Conservation (phyloP, 164 flowering plant species). For the Nelumbo lutea region DNA sequence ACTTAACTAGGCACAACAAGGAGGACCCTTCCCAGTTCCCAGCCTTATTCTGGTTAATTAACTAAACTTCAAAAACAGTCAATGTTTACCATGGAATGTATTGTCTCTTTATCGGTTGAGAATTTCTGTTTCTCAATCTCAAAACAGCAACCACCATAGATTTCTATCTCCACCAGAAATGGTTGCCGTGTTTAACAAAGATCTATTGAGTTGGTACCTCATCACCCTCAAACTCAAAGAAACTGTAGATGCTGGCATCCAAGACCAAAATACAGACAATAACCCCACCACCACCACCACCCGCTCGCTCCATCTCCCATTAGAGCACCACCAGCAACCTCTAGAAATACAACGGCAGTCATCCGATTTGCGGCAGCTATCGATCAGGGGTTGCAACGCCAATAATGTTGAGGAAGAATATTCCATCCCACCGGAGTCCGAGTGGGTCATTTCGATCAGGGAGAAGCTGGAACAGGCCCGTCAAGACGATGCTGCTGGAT, state of each 20-base stretch:
- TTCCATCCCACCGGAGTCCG: conserved; percentile 26
- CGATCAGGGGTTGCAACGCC: neutral
- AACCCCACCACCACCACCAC: conserved; percentile 8
- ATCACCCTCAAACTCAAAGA: conserved; percentile 33
- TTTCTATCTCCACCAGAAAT: conserved; percentile 9
- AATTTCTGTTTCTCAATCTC: neutral
- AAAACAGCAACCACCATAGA: neutral
- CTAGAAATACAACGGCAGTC: neutral
- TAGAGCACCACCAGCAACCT: conserved; percentile 4
- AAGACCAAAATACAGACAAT: neutral
- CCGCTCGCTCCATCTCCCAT: conserved; percentile 1
- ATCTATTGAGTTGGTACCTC: conserved; percentile 34
- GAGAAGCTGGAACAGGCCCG: conserved; percentile 59
- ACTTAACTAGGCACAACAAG: too few species aligned
- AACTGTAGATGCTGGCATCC: conserved; percentile 20
- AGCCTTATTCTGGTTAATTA: too few species aligned
- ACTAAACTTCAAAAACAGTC: too few species aligned
- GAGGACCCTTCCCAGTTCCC: too few species aligned
- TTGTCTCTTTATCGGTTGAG: too few species aligned
- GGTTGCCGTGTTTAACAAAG: conserved; percentile 38
- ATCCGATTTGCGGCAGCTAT: neutral
- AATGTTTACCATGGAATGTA: too few species aligned
- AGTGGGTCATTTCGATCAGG: conserved; percentile 66
- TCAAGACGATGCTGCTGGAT: conserved; percentile 46
- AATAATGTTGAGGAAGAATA: conserved; percentile 11